Evolutionary conservation across 192 early-diverging fungal genomes (phyloP), one percentile per base, ranked within the genome.

Genomic region (Linnemannia zychae): DNA sequence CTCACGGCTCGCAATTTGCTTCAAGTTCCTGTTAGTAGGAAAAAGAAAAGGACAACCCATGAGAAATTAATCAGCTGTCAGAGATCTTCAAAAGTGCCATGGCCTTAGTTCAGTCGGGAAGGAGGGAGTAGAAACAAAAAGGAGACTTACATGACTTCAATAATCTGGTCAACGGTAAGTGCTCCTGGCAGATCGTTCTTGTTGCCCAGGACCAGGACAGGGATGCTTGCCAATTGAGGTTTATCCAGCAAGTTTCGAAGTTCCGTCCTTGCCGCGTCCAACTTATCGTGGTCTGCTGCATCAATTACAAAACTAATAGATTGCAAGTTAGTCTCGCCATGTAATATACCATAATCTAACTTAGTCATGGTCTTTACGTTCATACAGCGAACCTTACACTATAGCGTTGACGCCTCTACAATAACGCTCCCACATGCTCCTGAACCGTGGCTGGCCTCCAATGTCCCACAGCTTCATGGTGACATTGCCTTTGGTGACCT

Each of bases 391-490:
- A n/a, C n/a, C 95, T 86, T 90, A 97, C 94, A 99, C 98, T 77
- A 99, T 99, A 5, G 98, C 96, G 82, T 99, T 98, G 47, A 99
- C 99, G 46, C 98, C 97, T 88, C 94, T 87, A 77, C 94, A 95
- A 83, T 95, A 95, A 79, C 94, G 87, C 78, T 95, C 94, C 94
- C 99, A 99, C 98, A 99, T 99, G 88, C 94, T 97, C 65, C 99
- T 87, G 90, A 99, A 99, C 76, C 98, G 90, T 65, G 98, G 95
- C 86, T 99, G 99, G 15, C 99, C 99, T 52, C 99, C 99, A 87
- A 99, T 94, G 89, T 99, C 99, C 99, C 99, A 99, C 75, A 99
- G 89, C 87, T 99, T 99, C 97, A 99, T 99, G 20, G 95, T 96
- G 40, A 99, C 97, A 67, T 96, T 96, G 77, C 96, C 95, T 90